These are phyloP conservation scores for Suillus paluster DNA, from an alignment of 768 basidiomycete genomes.

Conservation along the genomic window DNA sequence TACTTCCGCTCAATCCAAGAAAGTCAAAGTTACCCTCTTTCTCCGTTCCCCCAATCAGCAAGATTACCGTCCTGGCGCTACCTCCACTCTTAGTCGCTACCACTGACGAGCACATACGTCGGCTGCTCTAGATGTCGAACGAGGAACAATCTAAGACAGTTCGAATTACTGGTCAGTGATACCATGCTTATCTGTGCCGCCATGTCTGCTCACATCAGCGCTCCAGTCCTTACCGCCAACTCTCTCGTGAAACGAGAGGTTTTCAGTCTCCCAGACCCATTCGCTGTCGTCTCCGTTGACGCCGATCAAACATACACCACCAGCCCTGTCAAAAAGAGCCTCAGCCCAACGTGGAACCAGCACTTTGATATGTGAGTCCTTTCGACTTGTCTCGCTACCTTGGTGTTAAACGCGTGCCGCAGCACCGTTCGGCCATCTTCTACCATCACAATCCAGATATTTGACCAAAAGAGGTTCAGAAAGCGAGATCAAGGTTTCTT, in stretches of 20 bases:
- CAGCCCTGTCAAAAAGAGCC: constrained; percentile 65
- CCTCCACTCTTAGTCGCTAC: not conserved
- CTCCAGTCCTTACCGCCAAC: constrained; percentile 74
- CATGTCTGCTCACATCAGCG: not conserved
- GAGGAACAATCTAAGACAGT: not conserved
- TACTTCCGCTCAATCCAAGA: not conserved
- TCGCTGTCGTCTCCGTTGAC: constrained; percentile 87
- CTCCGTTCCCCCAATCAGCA: not conserved
- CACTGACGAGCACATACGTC: not conserved
- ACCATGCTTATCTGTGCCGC: not conserved
- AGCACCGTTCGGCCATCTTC: constrained; percentile 78
- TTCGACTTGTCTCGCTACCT: constrained; percentile 13
- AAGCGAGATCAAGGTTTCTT: constrained; percentile 83
- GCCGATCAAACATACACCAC: constrained; percentile 84
- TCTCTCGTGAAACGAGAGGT: constrained; percentile 78
- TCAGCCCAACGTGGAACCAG: constrained; percentile 84
- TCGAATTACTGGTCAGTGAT: not conserved
- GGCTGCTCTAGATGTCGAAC: constrained; percentile 8
- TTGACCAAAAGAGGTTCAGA: constrained; percentile 89
- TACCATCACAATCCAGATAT: constrained; percentile 81
- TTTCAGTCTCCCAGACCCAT: constrained; percentile 84
- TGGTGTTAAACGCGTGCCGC: constrained; percentile 5
- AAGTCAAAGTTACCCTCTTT: not conserved
- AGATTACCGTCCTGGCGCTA: not conserved
- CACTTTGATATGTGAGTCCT: constrained; percentile 78